These are phyloP conservation scores for Prosopis cineraria DNA, from an alignment of 306 rosid genomes.

Conservation along the genomic window DNA sequence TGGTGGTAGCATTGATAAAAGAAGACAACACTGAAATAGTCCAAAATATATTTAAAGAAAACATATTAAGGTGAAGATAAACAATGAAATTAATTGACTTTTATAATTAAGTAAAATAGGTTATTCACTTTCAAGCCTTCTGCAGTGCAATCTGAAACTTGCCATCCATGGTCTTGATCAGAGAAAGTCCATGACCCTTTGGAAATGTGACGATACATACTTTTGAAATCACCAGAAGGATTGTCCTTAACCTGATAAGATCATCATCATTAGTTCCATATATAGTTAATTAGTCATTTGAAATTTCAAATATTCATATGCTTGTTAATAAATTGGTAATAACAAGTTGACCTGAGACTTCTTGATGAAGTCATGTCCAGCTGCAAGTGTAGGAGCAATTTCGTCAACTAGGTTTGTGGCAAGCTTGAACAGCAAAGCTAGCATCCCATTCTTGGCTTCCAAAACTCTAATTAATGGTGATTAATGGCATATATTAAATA, in stretches of 20 bases:
- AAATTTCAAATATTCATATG: too few relatives aligned
- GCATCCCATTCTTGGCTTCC: slow-evolving; percentile 82
- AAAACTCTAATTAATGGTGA: slow-evolving; percentile 60
- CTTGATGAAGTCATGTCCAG: slow-evolving; percentile 69
- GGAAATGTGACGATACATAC: slow-evolving; percentile 75
- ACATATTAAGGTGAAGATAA: too few relatives aligned
- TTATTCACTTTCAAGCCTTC: slow-evolving; percentile 65
- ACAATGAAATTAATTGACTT: neutral
- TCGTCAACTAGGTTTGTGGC: slow-evolving; percentile 53
- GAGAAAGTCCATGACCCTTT: slow-evolving; percentile 88
- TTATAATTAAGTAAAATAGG: neutral
- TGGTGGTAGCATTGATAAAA: too few relatives aligned
- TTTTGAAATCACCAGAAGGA: slow-evolving; percentile 60
- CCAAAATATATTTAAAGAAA: neutral
- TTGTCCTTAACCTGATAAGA: slow-evolving; percentile 54
- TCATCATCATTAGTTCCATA: neutral
- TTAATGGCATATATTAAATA: neutral
- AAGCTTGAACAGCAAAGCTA: slow-evolving; percentile 68
- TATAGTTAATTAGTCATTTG: too few relatives aligned
- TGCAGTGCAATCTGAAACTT: slow-evolving; percentile 78
- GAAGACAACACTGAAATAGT: too few relatives aligned
- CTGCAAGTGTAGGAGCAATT: slow-evolving; percentile 49
- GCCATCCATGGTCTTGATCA: too few relatives aligned
- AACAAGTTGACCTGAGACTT: slow-evolving; percentile 64
- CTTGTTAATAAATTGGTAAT: too few relatives aligned